Percentiles rank a stretch among this genome's conserved stretches.
Conservation (phyloP, 2,329 filamentous ascomycete species). For the Aspergillus caelatus region DNA sequence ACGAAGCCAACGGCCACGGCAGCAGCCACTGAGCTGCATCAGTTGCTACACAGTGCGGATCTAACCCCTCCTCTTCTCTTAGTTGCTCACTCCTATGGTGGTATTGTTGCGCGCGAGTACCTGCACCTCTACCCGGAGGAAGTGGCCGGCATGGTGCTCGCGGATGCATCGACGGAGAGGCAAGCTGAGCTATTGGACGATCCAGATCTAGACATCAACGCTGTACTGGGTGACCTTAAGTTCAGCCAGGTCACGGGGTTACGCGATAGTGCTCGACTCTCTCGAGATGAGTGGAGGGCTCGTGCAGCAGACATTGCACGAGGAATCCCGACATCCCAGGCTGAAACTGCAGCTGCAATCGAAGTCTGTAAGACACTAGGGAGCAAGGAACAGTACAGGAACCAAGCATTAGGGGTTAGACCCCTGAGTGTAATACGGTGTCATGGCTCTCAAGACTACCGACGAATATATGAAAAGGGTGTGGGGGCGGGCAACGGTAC, state of each 20-base stretch:
- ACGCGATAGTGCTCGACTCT: slow-evolving; percentile 29
- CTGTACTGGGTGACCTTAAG: slow-evolving; percentile 35
- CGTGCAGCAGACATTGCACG: slow-evolving; percentile 34
- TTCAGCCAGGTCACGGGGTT: slow-evolving; percentile 37
- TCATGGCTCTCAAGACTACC: slow-evolving; percentile 35
- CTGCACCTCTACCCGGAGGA: slow-evolving; percentile 33
- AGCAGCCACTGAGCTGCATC: slow-evolving; percentile 36
- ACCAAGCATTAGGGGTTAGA: slow-evolving; percentile 27
- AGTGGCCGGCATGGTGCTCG: slow-evolving; percentile 42
- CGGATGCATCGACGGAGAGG: slow-evolving; percentile 40
- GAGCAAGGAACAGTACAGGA: slow-evolving; percentile 35
- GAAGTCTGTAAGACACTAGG: slow-evolving; percentile 31
- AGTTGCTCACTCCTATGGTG: slow-evolving; percentile 46
- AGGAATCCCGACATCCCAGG: slow-evolving; percentile 22
- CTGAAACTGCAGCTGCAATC: slow-evolving; percentile 25
- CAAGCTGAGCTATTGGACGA: slow-evolving; percentile 32
- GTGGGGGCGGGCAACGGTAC: slow-evolving; percentile 39
- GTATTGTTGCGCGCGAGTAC: slow-evolving; percentile 43
- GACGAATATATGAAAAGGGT: slow-evolving; percentile 35
- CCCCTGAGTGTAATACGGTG: slow-evolving; percentile 43
- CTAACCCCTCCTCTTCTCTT: slow-evolving; percentile 36
- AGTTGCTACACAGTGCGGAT: slow-evolving; percentile 26
- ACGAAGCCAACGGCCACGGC: slow-evolving; percentile 22
- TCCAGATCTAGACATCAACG: slow-evolving; percentile 34
- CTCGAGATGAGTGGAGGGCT: slow-evolving; percentile 37